Conservation (phyloP, 257 asterid species). For the Hygrophila difformis region DNA sequence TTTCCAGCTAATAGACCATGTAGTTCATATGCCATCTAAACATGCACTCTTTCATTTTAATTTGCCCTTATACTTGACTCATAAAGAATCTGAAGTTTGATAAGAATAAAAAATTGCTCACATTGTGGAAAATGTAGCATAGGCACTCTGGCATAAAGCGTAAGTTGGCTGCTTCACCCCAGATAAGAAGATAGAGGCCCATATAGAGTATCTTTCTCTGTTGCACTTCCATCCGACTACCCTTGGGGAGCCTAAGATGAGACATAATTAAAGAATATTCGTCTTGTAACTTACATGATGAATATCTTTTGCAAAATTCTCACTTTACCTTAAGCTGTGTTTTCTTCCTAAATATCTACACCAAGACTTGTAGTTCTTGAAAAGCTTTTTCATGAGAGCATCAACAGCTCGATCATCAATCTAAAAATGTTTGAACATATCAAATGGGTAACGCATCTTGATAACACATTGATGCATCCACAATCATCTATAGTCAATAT, state of each 20-base stretch:
- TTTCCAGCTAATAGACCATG: conserved; percentile 99
- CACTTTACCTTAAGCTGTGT: conserved; percentile 84
- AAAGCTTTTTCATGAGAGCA: conserved; percentile 81
- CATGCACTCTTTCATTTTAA: conserved; percentile 3
- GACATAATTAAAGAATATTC: conserved; percentile 12
- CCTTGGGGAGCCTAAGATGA: conserved; percentile 76
- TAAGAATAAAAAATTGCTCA: conserved; percentile 35
- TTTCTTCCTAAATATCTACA: conserved; percentile 90
- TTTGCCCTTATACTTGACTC: conserved; percentile 3
- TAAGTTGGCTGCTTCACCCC: conserved; percentile 99
- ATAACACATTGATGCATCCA: no score
- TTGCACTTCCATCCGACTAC: conserved; percentile 68
- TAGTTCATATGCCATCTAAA: conserved; percentile 97
- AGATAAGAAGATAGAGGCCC: conserved; percentile 96
- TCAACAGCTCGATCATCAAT: conserved; percentile 95
- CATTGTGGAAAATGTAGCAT: conserved; percentile 96
- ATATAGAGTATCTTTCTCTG: conserved; percentile 89
- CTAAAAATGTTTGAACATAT: conserved; percentile 25
- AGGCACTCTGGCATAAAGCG: conserved; percentile 99
- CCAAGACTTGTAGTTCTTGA: conserved; percentile 98
- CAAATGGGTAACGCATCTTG: no score
- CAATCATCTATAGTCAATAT: conserved; percentile 2
- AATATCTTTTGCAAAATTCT: conserved; percentile 3
- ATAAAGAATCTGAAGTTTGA: conserved; percentile 9
- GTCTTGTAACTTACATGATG: no score